A percentile compares a stretch with the other conserved stretches of the same genome.
phyloP scores from a whole-genome alignment of 2,329 filamentous ascomycete species.

The Aspergillus ochraceoroseus region DNA sequence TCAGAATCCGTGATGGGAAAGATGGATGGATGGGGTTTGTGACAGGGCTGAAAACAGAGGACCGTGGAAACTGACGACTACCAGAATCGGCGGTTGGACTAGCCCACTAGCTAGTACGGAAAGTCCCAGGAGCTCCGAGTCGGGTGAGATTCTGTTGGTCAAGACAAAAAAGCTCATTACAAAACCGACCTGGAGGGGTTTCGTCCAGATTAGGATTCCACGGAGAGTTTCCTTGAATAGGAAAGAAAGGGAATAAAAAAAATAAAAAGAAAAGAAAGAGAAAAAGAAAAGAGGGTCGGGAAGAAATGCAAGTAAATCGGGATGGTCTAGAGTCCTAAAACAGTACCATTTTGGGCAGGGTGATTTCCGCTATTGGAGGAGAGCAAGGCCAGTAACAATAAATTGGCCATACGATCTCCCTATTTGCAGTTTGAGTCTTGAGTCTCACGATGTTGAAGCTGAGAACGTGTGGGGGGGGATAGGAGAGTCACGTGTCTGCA shows the following conservation, averaged over 20 bases:
- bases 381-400: neutral
- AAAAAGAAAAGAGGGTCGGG: neutral
- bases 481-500: conserved; percentile 6
- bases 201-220: too few relatives aligned
- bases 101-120: conserved; percentile 4
- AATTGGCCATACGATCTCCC: too few relatives aligned
- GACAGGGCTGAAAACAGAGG: conserved; percentile 15
- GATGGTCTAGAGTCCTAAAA: conserved; percentile 8
- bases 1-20: conserved; percentile 5
- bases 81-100: conserved; percentile 19
- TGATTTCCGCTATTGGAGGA: conserved; percentile 2
- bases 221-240: conserved; percentile 5
- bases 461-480: conserved; percentile 12
- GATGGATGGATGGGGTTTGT: conserved; percentile 11
- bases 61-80: conserved; percentile 17
- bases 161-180: conserved; percentile 3
- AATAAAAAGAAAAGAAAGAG: neutral
- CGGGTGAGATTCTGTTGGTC: conserved; percentile 7
- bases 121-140: conserved; percentile 6
- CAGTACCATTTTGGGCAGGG: conserved; percentile 4
- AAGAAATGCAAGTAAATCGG: too few relatives aligned
- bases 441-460: conserved; percentile 10
- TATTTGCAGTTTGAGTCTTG: too few relatives aligned
- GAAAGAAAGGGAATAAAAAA: neutral
- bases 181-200: too few relatives aligned